Percentiles rank a stretch among this genome's conserved stretches.
These are phyloP conservation scores for Helotiales sp. DNA, from an alignment of 2,329 filamentous ascomycete species.

Conservation along the genomic window DNA sequence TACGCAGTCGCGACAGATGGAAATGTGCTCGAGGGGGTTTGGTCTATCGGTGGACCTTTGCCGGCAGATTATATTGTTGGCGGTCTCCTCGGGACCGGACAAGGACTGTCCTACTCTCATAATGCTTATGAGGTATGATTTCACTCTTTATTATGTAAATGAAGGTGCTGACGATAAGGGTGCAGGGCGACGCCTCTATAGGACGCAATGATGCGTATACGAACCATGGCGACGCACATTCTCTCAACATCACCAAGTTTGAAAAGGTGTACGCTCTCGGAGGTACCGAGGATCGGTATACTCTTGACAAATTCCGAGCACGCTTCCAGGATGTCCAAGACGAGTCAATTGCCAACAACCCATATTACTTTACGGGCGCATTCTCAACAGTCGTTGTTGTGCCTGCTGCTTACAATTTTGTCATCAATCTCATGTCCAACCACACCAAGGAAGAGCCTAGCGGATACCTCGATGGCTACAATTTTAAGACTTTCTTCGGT, in stretches of 20 bases:
- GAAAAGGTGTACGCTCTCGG: background rate
- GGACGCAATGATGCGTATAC: constrained; percentile 3
- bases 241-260: constrained; percentile 3
- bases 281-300: background rate
- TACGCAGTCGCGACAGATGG: background rate
- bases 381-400: background rate
- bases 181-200: background rate
- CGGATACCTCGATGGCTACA: constrained; percentile 4
- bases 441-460: background rate
- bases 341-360: constrained; percentile 9
- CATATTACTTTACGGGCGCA: constrained; percentile 7
- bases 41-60: constrained; percentile 8
- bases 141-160: no score
- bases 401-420: constrained; percentile 2
- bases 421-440: constrained; percentile 4
- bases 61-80: background rate
- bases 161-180: no score
- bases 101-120: constrained; percentile 4
- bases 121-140: constrained; percentile 9
- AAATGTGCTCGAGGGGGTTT: background rate
- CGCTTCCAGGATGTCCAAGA: background rate
- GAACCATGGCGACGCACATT: constrained; percentile 8
- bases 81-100: background rate
- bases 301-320: constrained; percentile 2
- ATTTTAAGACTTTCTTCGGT: constrained; percentile 10